Evolutionary conservation across 2,329 filamentous ascomycete species (phyloP), one percentile per base, ranked within the genome.

Genomic region (Didymella keratinophila): DNA sequence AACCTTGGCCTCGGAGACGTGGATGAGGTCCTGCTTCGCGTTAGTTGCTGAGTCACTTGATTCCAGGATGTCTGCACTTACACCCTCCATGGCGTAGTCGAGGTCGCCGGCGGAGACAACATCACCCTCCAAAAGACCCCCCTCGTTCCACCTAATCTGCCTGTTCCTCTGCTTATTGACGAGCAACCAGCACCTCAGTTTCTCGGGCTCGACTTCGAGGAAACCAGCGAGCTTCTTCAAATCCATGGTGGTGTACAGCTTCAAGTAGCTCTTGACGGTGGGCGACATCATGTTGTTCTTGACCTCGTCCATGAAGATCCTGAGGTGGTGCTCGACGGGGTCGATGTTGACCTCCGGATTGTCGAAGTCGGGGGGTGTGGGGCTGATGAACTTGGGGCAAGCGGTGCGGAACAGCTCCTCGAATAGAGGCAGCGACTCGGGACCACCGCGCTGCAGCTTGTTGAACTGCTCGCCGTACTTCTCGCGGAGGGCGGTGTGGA

Each of bases 311-410:
- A 99, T 98, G 85, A 99, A 99, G 81, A 99, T 90, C 72, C 91
- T 85, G 66, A 97, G 88, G 81, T 99, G 94, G 84, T 99, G 95
- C 83, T 99, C 94, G 67, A 97, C 87, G 42, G 95, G 95, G 82
- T 99, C 95, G 72, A 98, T 85, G 84, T 99, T 99, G 81, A 93
- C 82, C 80, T 93, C 89, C 64, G 95, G 93, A 86, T 96, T 94
- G 77, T 98, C 95, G 79, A 99, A 99, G 82, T 99, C 93, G 52
- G 95, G 95, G 58, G 93, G 92, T 18, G 95, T 95, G 50, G 95
- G 95, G 63, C 90, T 96, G 86, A 99, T 99, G 86, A 99, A 99
- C 84, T 97, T 98, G 79, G 95, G 95, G 88, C 95, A 98, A n/a
- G 95, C 91, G 63, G 89, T 86, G 76, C 91, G 89, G 91, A 99